phyloP scores from a whole-genome alignment of 495 filamentous ascomycete genomes.

The Podospora tetraspora region DNA sequence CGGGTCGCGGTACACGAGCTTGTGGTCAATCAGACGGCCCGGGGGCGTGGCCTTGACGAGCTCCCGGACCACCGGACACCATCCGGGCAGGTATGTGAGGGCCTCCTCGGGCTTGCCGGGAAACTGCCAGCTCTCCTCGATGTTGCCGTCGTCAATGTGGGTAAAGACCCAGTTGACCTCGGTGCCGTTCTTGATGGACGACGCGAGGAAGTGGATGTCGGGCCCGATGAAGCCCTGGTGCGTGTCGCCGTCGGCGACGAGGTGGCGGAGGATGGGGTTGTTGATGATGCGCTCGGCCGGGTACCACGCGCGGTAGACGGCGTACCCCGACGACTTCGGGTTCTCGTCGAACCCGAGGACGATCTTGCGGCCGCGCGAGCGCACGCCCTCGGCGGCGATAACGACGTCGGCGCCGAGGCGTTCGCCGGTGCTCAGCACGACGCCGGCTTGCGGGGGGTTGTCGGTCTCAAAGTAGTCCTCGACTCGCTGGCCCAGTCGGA shows the following conservation, averaged over 20 bases:
- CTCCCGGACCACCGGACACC: slow-evolving; percentile 58
- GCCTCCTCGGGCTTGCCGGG: slow-evolving; percentile 58
- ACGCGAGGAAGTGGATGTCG: slow-evolving; percentile 61
- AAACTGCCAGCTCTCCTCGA: slow-evolving; percentile 60
- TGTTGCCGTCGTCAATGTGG: slow-evolving; percentile 43
- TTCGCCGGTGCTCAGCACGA: slow-evolving; percentile 45
- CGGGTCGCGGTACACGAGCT: slow-evolving; percentile 66
- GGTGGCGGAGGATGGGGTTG: slow-evolving; percentile 55
- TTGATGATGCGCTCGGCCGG: slow-evolving; percentile 53
- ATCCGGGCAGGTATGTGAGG: slow-evolving; percentile 53
- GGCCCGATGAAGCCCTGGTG: slow-evolving; percentile 57
- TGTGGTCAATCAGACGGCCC: slow-evolving; percentile 60
- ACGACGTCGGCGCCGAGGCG: slow-evolving; percentile 52
- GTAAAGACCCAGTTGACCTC: slow-evolving; percentile 71
- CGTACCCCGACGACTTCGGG: slow-evolving; percentile 55
- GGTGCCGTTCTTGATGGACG: slow-evolving; percentile 54
- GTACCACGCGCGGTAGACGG: slow-evolving; percentile 58
- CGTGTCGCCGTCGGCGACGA: slow-evolving; percentile 60
- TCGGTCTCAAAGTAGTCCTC: slow-evolving; percentile 57
- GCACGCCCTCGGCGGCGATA: slow-evolving; percentile 58
- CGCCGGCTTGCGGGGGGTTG: slow-evolving; percentile 43
- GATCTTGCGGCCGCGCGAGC: slow-evolving; percentile 53
- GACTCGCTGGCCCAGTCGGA: slow-evolving; percentile 50
- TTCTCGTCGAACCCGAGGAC: slow-evolving; percentile 59
- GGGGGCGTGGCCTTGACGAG: slow-evolving; percentile 56